Evolutionary conservation across 352 stramenopile species (phyloP).

Genomic region (Blastocystis sp.): DNA sequence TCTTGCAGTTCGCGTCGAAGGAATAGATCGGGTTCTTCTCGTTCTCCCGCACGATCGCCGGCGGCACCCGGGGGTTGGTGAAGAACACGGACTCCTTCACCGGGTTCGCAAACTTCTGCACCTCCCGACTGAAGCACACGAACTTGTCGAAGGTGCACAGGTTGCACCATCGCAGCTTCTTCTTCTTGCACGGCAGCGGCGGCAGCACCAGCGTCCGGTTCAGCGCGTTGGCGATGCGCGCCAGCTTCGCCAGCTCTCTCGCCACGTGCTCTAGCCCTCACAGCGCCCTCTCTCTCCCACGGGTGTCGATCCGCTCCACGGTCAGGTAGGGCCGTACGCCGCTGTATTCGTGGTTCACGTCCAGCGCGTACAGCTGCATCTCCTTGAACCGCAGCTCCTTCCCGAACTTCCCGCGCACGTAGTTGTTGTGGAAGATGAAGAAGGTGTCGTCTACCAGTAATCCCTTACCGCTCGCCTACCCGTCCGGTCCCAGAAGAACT

Average conservation of each 20-base stretch:
- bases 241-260: background rate
- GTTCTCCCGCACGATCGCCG: background rate
- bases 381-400: conserved; percentile 16
- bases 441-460: background rate
- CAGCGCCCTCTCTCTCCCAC: background rate
- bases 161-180: background rate
- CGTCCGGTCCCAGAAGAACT: conserved; percentile 10
- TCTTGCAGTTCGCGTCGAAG: background rate
- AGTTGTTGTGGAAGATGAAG: conserved; percentile 18
- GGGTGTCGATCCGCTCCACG: background rate
- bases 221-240: background rate
- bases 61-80: background rate
- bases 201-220: background rate
- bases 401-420: background rate
- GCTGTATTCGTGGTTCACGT: conserved; percentile 8
- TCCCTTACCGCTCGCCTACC: background rate
- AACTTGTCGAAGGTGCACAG: background rate
- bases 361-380: conserved; percentile 1
- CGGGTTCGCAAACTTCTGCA: background rate
- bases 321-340: background rate
- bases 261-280: background rate
- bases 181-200: background rate
- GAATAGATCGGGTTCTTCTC: background rate
- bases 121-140: background rate
- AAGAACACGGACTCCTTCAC: background rate